Evolutionary conservation across 768 basidiomycete species (phyloP).

Genomic region (Hericium erinaceus): DNA sequence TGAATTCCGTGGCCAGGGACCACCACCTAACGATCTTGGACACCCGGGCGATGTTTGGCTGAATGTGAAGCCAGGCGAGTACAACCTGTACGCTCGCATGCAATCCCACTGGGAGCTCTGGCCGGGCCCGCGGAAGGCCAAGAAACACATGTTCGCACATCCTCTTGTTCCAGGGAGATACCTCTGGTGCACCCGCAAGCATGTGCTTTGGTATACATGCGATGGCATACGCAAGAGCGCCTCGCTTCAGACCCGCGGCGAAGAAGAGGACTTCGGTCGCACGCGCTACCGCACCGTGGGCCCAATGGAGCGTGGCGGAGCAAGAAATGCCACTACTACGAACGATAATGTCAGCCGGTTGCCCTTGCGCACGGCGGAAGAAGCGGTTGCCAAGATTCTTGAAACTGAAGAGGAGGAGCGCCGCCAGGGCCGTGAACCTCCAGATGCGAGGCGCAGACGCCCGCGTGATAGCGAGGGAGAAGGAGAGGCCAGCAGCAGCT

Average conservation of each 20-base stretch:
- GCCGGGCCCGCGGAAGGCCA: constrained; percentile 16
- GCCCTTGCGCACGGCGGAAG: constrained; percentile 14
- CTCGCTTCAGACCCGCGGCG: constrained; percentile 14
- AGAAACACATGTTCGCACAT: constrained; percentile 17
- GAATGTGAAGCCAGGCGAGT: constrained; percentile 11
- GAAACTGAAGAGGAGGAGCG: constrained; percentile 14
- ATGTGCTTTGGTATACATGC: constrained; percentile 15
- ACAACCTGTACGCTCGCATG: constrained; percentile 13
- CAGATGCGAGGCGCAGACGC: constrained; percentile 12
- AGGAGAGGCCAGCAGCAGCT: neutral
- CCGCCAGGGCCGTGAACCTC: constrained; percentile 13
- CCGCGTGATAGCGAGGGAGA: neutral
- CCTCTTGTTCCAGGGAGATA: constrained; percentile 15
- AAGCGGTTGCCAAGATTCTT: constrained; percentile 14
- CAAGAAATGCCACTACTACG: constrained; percentile 2
- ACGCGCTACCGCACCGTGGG: constrained; percentile 12
- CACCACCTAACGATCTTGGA: constrained; percentile 18
- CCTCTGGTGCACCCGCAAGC: constrained; percentile 16
- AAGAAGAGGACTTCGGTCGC: constrained; percentile 16
- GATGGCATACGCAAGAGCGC: constrained; percentile 17
- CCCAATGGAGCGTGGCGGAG: constrained; percentile 15
- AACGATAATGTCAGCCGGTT: constrained; percentile 7
- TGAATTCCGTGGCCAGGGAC: constrained; percentile 20
- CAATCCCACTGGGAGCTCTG: constrained; percentile 11
- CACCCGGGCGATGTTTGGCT: constrained; percentile 19